Evolutionary conservation across 2,329 filamentous ascomycete genomes (phyloP).

Genomic region (Calonectria ilicicola): DNA sequence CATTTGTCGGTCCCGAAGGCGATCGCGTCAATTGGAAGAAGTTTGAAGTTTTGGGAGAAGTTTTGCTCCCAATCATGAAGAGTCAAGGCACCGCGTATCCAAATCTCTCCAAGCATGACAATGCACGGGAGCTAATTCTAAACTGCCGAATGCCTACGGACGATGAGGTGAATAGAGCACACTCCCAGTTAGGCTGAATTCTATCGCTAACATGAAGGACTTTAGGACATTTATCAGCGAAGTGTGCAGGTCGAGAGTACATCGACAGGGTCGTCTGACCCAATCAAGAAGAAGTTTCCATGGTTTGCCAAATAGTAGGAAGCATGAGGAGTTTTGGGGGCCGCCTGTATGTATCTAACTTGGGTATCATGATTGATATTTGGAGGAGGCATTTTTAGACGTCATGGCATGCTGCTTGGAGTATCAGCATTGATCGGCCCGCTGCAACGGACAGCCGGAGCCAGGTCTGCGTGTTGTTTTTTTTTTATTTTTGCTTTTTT

Average conservation of each 20-base stretch:
- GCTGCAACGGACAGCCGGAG: constrained; percentile 19
- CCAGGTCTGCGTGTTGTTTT: constrained; percentile 20
- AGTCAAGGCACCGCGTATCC: constrained; percentile 89
- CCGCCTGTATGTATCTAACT: constrained; percentile 24
- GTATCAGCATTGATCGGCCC: constrained; percentile 22
- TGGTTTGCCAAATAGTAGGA: constrained; percentile 68
- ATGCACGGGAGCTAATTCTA: constrained; percentile 79
- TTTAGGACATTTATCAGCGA: constrained; percentile 74
- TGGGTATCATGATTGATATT: constrained; percentile 23
- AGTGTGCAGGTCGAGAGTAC: constrained; percentile 69
- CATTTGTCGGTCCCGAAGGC: constrained; percentile 80
- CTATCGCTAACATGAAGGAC: constrained; percentile 37
- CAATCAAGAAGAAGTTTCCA: constrained; percentile 73
- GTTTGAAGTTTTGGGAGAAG: constrained; percentile 95
- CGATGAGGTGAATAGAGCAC: constrained; percentile 78
- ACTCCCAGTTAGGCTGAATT: too few relatives aligned
- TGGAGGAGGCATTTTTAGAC: constrained; percentile 37
- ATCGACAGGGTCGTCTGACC: constrained; percentile 58
- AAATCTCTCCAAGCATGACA: constrained; percentile 76
- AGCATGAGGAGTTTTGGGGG: constrained; percentile 43
- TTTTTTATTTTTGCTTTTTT: background rate
- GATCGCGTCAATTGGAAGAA: constrained; percentile 97
- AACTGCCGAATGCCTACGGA: constrained; percentile 86
- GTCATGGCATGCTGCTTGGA: constrained; percentile 25
- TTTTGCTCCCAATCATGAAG: constrained; percentile 89